Conservation (phyloP, 2,329 filamentous ascomycete genomes). For the Waltergamsia citrina region DNA sequence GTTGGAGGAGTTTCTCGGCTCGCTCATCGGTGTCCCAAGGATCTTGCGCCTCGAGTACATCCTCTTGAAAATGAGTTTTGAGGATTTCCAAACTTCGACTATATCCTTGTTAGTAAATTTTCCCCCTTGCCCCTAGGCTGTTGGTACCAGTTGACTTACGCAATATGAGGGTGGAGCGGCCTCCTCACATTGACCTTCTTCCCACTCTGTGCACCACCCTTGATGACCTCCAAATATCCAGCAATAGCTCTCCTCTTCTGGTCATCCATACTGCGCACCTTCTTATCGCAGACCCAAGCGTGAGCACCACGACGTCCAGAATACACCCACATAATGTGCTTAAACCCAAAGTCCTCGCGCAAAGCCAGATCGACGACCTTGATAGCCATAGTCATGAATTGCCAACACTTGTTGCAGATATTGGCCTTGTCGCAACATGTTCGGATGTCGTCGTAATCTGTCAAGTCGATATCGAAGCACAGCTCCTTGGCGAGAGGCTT, state of each 20-base stretch:
- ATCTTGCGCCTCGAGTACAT: slow-evolving; percentile 77
- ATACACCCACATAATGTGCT: slow-evolving; percentile 97
- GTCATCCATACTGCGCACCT: slow-evolving; percentile 77
- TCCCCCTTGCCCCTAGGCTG: no score
- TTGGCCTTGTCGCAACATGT: slow-evolving; percentile 91
- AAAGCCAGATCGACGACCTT: slow-evolving; percentile 83
- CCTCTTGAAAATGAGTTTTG: slow-evolving; percentile 72
- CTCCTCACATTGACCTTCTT: slow-evolving; percentile 80
- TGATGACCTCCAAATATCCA: slow-evolving; percentile 83
- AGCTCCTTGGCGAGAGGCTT: slow-evolving; percentile 85
- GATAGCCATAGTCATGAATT: slow-evolving; percentile 96
- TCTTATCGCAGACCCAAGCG: slow-evolving; percentile 94
- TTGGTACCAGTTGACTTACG: slow-evolving; percentile 36
- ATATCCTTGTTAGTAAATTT: no score
- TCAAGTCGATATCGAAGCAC: slow-evolving; percentile 99
- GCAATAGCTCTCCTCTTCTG: slow-evolving; percentile 76
- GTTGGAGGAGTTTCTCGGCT: slow-evolving; percentile 67
- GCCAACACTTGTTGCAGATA: slow-evolving; percentile 92
- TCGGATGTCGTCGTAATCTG: slow-evolving; percentile 93
- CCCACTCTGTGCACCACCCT: slow-evolving; percentile 73
- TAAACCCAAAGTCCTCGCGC: slow-evolving; percentile 91
- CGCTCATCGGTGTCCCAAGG: slow-evolving; percentile 68
- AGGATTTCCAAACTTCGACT: slow-evolving; percentile 80
- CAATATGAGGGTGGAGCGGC: slow-evolving; percentile 82
- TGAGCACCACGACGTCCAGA: slow-evolving; percentile 93